Conservation (phyloP, 2,329 filamentous ascomycete genomes). For the Talaromyces sp. region DNA sequence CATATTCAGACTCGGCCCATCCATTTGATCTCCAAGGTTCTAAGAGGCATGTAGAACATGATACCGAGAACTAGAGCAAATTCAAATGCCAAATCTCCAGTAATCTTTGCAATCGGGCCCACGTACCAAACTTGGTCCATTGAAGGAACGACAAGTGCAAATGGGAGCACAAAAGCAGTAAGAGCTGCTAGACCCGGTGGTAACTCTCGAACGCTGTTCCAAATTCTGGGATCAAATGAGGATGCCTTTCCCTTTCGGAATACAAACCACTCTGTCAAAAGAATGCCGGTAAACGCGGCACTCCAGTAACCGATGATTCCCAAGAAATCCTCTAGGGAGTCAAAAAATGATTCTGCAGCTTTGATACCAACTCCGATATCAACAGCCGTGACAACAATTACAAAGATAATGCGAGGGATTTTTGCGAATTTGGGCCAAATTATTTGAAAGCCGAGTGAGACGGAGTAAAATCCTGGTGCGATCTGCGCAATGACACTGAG, state of each 20-base stretch:
- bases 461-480: slow-evolving; percentile 69
- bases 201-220: slow-evolving; percentile 56
- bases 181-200: slow-evolving; percentile 63
- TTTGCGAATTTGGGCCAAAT: slow-evolving; percentile 56
- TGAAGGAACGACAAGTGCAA: slow-evolving; percentile 63
- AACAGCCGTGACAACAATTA: slow-evolving; percentile 57
- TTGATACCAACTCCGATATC: slow-evolving; percentile 69
- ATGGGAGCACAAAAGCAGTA: slow-evolving; percentile 60
- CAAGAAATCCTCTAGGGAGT: slow-evolving; percentile 68
- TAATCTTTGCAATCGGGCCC: slow-evolving; percentile 62
- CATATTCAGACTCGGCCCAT: slow-evolving; percentile 30
- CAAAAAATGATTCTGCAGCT: slow-evolving; percentile 61
- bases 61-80: slow-evolving; percentile 61
- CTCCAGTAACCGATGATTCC: slow-evolving; percentile 67
- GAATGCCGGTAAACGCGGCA: slow-evolving; percentile 67
- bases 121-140: slow-evolving; percentile 71
- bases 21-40: slow-evolving; percentile 48
- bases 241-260: slow-evolving; percentile 58
- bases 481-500: slow-evolving; percentile 68
- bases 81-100: slow-evolving; percentile 64
- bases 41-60: slow-evolving; percentile 51
- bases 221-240: slow-evolving; percentile 58
- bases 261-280: slow-evolving; percentile 64
- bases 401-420: slow-evolving; percentile 68
- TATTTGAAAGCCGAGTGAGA: slow-evolving; percentile 64